Conservation (phyloP, 1,284 basidiomycete genomes). For the Ustilago nuda region DNA sequence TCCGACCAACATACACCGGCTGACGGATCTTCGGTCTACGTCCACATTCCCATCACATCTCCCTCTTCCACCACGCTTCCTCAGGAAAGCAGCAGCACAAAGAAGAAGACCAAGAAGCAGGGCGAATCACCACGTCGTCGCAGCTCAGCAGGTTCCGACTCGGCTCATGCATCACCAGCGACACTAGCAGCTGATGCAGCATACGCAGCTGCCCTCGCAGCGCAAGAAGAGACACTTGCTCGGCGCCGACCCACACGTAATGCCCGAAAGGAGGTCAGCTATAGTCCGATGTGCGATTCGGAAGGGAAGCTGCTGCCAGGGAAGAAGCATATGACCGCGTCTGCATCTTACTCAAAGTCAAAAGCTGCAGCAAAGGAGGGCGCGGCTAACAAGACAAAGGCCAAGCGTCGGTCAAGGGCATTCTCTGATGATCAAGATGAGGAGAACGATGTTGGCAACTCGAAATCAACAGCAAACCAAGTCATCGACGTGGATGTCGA, state of each 20-base stretch:
- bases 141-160: conserved; percentile 22
- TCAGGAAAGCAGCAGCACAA: conserved; percentile 10
- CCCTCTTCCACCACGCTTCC: conserved; percentile 3
- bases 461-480: background rate
- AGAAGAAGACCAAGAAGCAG: conserved; percentile 21
- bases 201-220: conserved; percentile 36
- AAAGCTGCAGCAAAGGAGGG: conserved; percentile 9
- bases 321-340: conserved; percentile 11
- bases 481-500: conserved; percentile 9
- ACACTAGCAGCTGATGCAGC: conserved; percentile 33
- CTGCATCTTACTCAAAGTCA: conserved; percentile 9
- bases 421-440: conserved; percentile 36
- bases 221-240: conserved; percentile 36
- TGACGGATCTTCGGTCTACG: conserved; percentile 16
- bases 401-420: conserved; percentile 20
- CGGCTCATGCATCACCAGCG: background rate
- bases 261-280: conserved; percentile 36
- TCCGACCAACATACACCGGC: background rate
- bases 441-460: background rate
- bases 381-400: conserved; percentile 8
- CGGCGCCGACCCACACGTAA: conserved; percentile 26
- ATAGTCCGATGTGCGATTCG: conserved; percentile 35
- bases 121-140: conserved; percentile 8
- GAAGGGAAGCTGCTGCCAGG: conserved; percentile 29
- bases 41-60: conserved; percentile 27